Evolutionary conservation across 2,329 filamentous ascomycete species (phyloP), one percentile per base, ranked within the genome.

Genomic region (Hymenoscyphus salicellus): DNA sequence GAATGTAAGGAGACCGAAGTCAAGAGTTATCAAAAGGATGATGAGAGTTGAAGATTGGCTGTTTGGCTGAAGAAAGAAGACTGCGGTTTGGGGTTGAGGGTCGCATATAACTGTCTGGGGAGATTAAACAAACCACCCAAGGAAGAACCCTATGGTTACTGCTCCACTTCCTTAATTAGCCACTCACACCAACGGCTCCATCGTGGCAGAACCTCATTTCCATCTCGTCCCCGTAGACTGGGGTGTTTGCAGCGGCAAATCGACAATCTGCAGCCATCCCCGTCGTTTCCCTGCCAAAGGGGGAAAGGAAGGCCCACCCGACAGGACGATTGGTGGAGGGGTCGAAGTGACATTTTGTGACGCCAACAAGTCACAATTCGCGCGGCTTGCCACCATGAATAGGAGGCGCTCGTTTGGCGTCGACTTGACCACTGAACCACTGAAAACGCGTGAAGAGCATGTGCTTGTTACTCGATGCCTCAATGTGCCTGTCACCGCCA

Each of bases 1-100:
- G 72, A 74, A 72, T 72, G 72, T 70, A 73, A 52, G 20, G 20
- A 69, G 71, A 73, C 72, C 72, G 71, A 70, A 72, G 71, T 73
- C 71, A 72, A 70, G 61, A 38, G 11, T 58, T 65, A 66, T 66
- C 61, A 67, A 66, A 62, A 65, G 60, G 49, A 65, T 66, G 65
- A 63, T 67, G 64, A 41, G 63, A 68, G 64, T 68, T 66, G 64
- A 68, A 67, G 66, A 67, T 63, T 67, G 69, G 70, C 69, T 67
- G 65, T 67, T 70, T 30, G 68, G 69, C 66, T 71, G 66, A 57
- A 58, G 68, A 70, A 33, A 58, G 63, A 66, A 70, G 62, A 64
- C 63, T 36, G 38, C 46, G 38, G 20, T 20, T 46, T 23, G 55
- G 55, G 43, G 58, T 61, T n/a, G 49, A 60, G 63, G 58, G 46